Percentiles rank a stretch among this genome's conserved stretches.
Conservation (phyloP, 1,139 yeast genomes). For the Suhomyces terraborum region DNA sequence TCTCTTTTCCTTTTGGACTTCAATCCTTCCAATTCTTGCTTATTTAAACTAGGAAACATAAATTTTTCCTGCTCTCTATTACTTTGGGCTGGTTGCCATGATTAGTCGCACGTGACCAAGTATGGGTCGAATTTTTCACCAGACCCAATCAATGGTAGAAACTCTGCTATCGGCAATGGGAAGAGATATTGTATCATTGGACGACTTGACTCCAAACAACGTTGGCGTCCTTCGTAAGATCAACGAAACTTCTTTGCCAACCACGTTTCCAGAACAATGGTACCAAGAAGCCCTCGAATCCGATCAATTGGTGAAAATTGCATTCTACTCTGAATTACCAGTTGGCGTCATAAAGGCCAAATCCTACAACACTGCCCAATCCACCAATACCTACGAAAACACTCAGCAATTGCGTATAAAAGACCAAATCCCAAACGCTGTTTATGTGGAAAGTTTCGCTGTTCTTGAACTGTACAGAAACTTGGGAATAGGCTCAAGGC, state of each 20-base stretch:
- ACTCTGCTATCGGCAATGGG: conserved; percentile 18
- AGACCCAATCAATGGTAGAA: not conserved
- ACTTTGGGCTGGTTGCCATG: too few relatives aligned
- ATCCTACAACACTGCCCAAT: conserved; percentile 36
- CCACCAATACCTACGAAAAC: conserved; percentile 26
- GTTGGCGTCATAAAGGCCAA: conserved; percentile 70
- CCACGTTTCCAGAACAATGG: conserved; percentile 47
- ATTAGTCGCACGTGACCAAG: conserved; percentile 1
- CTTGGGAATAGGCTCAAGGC: conserved; percentile 61
- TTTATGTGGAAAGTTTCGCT: conserved; percentile 67
- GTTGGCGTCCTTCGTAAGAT: conserved; percentile 54
- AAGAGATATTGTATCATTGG: conserved; percentile 50
- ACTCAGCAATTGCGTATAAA: conserved; percentile 26
- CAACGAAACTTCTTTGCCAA: conserved; percentile 45
- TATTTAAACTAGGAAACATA: too few relatives aligned
- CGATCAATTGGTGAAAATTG: conserved; percentile 43
- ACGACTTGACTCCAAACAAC: conserved; percentile 58
- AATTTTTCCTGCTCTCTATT: too few relatives aligned
- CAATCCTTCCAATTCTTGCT: too few relatives aligned
- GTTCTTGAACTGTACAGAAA: conserved; percentile 63
- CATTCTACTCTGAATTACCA: conserved; percentile 64
- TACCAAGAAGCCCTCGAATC: conserved; percentile 41
- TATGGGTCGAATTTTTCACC: conserved; percentile 7
- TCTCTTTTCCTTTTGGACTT: too few relatives aligned
- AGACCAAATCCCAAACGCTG: conserved; percentile 47